Percentiles rank a stretch among this genome's conserved stretches.
Conservation (phyloP, 2,329 filamentous ascomycete species). For the Sporothrix schenckii region DNA sequence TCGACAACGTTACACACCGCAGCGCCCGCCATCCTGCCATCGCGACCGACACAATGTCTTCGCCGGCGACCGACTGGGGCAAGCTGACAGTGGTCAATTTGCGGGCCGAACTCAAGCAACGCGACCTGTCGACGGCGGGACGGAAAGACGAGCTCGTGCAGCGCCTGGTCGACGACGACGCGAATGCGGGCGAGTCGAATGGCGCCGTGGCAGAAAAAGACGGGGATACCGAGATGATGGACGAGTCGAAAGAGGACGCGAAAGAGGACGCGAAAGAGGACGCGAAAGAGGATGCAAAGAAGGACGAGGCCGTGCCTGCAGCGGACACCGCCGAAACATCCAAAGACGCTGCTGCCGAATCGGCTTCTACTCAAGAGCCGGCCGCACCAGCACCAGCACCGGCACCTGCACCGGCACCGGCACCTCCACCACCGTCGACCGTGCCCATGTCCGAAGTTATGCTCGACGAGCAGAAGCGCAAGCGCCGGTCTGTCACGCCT, state of each 20-base stretch:
- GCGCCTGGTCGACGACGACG: constrained; percentile 52
- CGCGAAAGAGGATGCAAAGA: not conserved
- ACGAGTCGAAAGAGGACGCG: not conserved
- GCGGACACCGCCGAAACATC: not conserved
- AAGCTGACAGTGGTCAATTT: constrained; percentile 74
- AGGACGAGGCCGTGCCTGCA: not conserved
- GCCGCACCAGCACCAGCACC: not conserved
- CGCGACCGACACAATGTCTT: constrained; percentile 35
- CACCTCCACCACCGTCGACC: not conserved
- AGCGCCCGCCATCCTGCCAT: not conserved
- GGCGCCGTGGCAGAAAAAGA: not conserved
- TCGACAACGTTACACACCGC: constrained; percentile 8
- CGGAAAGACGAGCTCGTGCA: constrained; percentile 73
- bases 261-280: not conserved
- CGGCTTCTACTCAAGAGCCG: not conserved
- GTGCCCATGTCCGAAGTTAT: constrained; percentile 31
- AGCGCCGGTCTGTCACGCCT: constrained; percentile 67
- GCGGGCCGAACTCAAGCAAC: constrained; percentile 71
- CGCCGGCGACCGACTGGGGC: constrained; percentile 56
- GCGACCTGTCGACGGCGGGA: constrained; percentile 69
- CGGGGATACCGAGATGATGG: not conserved
- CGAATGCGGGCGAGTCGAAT: constrained; percentile 8
- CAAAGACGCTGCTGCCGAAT: constrained; percentile 33
- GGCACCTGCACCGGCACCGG: not conserved
- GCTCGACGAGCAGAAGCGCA: constrained; percentile 58